Conservation (phyloP, 768 basidiomycete species). For the Tricholoma matsutake region DNA sequence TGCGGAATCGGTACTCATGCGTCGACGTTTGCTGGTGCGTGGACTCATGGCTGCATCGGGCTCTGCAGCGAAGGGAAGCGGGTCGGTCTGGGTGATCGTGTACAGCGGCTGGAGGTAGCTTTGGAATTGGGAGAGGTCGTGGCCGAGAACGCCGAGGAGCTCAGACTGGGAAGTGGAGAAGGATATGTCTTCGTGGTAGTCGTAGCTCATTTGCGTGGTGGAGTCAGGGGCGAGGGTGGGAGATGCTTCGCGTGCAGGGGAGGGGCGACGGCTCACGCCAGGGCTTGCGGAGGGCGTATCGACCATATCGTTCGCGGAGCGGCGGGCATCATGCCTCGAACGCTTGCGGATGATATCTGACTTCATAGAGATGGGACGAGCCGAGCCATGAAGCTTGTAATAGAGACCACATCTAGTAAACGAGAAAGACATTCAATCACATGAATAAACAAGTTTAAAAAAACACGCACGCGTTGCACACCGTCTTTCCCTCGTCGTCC, state of each 20-base stretch:
- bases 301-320: constrained; percentile 41
- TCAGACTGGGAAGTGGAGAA: constrained; percentile 48
- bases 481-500: constrained; percentile 86
- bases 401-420: constrained; percentile 69
- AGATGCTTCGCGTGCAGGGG: constrained; percentile 58
- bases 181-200: constrained; percentile 44
- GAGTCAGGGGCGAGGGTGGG: constrained; percentile 72
- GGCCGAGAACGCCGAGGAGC: constrained; percentile 44
- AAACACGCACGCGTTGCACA: constrained; percentile 77
- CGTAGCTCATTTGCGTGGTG: constrained; percentile 55
- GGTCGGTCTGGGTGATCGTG: constrained; percentile 38
- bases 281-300: constrained; percentile 78
- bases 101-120: constrained; percentile 51
- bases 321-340: constrained; percentile 75
- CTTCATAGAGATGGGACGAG: constrained; percentile 88
- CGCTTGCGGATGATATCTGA: constrained; percentile 88
- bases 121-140: constrained; percentile 23
- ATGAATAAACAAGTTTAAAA: constrained; percentile 6
- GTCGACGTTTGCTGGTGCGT: constrained; percentile 60
- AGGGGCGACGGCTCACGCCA: constrained; percentile 69
- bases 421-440: constrained; percentile 2
- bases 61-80: constrained; percentile 53
- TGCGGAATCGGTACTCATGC: constrained; percentile 63
- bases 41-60: constrained; percentile 40
- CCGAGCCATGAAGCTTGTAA: constrained; percentile 83